phyloP scores from a whole-genome alignment of 371 early-diverging fungal genomes.

The Zopfochytrium polystomum region DNA sequence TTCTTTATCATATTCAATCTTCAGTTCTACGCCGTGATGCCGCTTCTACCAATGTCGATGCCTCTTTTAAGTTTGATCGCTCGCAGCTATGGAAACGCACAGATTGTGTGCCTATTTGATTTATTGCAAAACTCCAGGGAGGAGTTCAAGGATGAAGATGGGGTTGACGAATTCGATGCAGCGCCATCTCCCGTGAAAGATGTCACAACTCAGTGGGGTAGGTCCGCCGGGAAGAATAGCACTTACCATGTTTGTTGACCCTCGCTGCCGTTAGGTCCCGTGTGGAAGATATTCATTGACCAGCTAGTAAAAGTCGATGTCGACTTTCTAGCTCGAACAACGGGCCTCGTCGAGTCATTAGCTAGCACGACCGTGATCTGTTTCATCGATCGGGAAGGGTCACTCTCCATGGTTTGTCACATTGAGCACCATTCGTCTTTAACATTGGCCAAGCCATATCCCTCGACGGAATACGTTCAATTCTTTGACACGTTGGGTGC shows the following conservation, averaged over 20 bases:
- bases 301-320: conserved; percentile 63
- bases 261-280: conserved; percentile 49
- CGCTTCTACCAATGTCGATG: conserved; percentile 66
- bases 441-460: conserved; percentile 65
- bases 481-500: conserved; percentile 60
- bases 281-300: conserved; percentile 66
- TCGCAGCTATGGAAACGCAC: conserved; percentile 82
- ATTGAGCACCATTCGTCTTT: not conserved
- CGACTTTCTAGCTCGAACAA: conserved; percentile 73
- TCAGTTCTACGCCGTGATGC: conserved; percentile 71
- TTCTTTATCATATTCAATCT: conserved; percentile 60
- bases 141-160: conserved; percentile 90
- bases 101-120: conserved; percentile 85
- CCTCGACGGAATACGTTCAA: conserved; percentile 83
- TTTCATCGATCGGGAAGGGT: conserved; percentile 91
- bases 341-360: conserved; percentile 83
- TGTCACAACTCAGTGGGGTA: conserved; percentile 60
- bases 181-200: conserved; percentile 97
- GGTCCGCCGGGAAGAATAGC: no score
- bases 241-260: no score
- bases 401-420: conserved; percentile 46
- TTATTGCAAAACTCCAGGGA: conserved; percentile 86
- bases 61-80: conserved; percentile 71
- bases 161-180: conserved; percentile 96
- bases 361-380: conserved; percentile 92